Evolutionary conservation across 2,329 filamentous ascomycete genomes (phyloP).

Genomic region (Dryadomyces quercus-mongolicae): DNA sequence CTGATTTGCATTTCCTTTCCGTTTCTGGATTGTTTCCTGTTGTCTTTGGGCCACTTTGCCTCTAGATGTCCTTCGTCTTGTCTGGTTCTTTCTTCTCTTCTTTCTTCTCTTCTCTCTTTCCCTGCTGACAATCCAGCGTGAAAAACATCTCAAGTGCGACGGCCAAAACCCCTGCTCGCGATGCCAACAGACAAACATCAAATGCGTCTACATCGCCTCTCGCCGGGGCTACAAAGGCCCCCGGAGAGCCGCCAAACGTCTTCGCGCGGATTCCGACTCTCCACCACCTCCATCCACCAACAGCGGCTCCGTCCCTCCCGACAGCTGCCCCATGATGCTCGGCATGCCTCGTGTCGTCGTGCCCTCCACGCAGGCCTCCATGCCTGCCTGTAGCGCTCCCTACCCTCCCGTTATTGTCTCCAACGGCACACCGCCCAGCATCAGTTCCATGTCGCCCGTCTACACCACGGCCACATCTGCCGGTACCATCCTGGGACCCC

Average conservation of each 20-base stretch:
- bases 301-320: constrained; percentile 9
- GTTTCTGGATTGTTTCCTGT: too few relatives aligned
- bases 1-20: too few relatives aligned
- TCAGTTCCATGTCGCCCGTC: constrained; percentile 1
- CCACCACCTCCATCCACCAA: constrained; percentile 13
- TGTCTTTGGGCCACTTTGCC: too few relatives aligned
- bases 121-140: constrained; percentile 25
- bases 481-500: neutral
- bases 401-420: neutral
- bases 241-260: constrained; percentile 38
- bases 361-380: constrained; percentile 7
- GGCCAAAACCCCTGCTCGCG: constrained; percentile 57
- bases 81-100: neutral
- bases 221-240: constrained; percentile 64
- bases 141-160: constrained; percentile 67
- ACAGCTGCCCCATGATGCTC: constrained; percentile 32
- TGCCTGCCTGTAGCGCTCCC: constrained; percentile 1
- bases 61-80: too few relatives aligned
- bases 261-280: constrained; percentile 35
- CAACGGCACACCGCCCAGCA: neutral
- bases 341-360: constrained; percentile 19
- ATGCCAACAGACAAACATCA: constrained; percentile 43
- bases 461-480: constrained; percentile 16
- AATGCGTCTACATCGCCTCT: constrained; percentile 63
- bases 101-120: neutral